Evolutionary conservation across 1,139 yeast genomes (phyloP).

Genomic region (Arxiozyma slooffiae): DNA sequence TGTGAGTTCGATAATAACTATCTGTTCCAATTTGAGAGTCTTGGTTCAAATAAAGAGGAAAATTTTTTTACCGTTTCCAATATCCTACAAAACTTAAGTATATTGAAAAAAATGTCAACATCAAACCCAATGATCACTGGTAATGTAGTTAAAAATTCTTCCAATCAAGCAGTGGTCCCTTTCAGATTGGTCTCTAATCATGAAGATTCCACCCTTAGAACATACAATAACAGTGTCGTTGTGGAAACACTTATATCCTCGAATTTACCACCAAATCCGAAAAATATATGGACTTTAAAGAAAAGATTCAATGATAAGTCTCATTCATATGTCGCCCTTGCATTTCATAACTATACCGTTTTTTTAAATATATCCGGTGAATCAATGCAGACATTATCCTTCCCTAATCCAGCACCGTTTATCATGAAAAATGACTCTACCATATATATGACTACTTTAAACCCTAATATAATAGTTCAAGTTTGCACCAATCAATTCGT

Average conservation of each 20-base stretch:
- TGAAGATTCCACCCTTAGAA: conserved; percentile 27
- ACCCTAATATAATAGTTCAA: conserved; percentile 56
- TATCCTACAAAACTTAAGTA: conserved; percentile 46
- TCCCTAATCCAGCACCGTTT: conserved; percentile 48
- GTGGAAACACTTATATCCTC: conserved; percentile 22
- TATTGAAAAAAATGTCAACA: conserved; percentile 45
- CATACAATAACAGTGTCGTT: conserved; percentile 17
- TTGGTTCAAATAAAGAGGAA: conserved; percentile 49
- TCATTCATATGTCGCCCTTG: conserved; percentile 35
- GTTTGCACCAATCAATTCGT: conserved; percentile 65
- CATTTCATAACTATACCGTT: conserved; percentile 19
- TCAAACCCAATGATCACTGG: conserved; percentile 50
- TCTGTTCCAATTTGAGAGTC: conserved; percentile 65
- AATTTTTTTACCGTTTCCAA: conserved; percentile 29
- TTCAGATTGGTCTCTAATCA: conserved; percentile 22
- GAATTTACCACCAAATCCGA: conserved; percentile 21
- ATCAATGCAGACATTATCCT: conserved; percentile 63
- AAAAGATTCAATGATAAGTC: conserved; percentile 36
- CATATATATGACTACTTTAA: conserved; percentile 61
- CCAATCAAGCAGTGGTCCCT: conserved; percentile 10
- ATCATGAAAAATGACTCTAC: conserved; percentile 51
- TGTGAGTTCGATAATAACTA: conserved; percentile 52
- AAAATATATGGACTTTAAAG: conserved; percentile 28
- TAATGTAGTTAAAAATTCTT: conserved; percentile 23
- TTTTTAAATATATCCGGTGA: conserved; percentile 30